Conservation (phyloP, 768 basidiomycete genomes). For the Fomitopsis pulvina region DNA sequence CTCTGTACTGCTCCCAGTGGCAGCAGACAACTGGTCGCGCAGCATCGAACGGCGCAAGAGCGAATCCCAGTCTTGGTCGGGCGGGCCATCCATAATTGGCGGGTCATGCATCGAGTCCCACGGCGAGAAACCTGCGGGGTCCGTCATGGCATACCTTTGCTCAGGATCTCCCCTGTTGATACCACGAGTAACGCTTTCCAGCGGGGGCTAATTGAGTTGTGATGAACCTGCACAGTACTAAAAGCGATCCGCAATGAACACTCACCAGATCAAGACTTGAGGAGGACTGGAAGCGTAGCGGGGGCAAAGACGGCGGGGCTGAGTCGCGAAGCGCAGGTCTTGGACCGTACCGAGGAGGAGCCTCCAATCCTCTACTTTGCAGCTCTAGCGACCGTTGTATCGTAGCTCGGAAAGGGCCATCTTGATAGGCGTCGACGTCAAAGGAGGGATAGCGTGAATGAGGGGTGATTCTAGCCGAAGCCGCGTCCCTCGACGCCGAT, state of each 20-base stretch:
- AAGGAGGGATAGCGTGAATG: not conserved
- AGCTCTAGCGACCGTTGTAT: conserved; percentile 14
- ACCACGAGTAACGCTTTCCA: not conserved
- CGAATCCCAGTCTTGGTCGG: not conserved
- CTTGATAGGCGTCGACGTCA: conserved; percentile 18
- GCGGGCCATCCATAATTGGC: not conserved
- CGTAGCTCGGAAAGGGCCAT: conserved; percentile 24
- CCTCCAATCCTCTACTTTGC: conserved; percentile 7
- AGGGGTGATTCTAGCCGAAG: not conserved
- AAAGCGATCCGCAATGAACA: conserved; percentile 1
- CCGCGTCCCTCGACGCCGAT: not conserved
- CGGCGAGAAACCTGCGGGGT: too few species aligned
- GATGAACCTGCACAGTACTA: not conserved
- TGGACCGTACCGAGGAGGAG: conserved; percentile 8
- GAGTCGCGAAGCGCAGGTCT: not conserved
- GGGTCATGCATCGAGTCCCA: too few species aligned
- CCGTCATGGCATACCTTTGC: too few species aligned
- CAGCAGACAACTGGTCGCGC: not conserved
- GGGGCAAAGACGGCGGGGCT: conserved; percentile 13
- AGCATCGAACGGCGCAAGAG: not conserved
- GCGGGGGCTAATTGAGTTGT: not conserved
- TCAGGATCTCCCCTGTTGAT: not conserved
- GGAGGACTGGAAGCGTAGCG: conserved; percentile 10
- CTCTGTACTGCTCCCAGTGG: not conserved
- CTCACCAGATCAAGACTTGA: conserved; percentile 3